phyloP scores from a whole-genome alignment of 441 rosid species.

The Populus trichocarpa region DNA sequence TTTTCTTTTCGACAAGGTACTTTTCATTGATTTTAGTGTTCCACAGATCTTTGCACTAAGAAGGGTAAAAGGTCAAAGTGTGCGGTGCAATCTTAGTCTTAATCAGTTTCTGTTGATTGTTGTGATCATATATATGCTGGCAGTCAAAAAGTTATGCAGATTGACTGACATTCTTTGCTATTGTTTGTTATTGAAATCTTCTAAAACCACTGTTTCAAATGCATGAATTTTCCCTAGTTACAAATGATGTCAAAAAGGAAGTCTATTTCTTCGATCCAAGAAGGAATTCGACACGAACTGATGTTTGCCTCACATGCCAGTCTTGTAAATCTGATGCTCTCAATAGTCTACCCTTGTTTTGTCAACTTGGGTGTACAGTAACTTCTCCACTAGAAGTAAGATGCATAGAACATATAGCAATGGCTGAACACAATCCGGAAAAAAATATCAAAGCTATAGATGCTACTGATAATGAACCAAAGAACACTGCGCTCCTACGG shows the following conservation, averaged over 20 bases:
- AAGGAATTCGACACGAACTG: background rate
- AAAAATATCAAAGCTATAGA: background rate
- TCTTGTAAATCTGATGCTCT: background rate
- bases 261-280: background rate
- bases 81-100: background rate
- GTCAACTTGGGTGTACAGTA: background rate
- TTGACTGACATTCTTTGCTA: background rate
- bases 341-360: background rate
- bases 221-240: background rate
- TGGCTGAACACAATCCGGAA: background rate
- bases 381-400: background rate
- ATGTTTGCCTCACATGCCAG: background rate
- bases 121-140: background rate
- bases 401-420: background rate
- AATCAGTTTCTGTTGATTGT: background rate
- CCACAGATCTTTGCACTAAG: background rate
- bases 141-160: background rate
- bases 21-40: background rate
- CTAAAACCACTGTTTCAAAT: background rate
- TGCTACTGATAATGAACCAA: background rate
- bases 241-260: background rate
- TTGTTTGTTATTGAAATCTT: background rate
- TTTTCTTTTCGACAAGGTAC: background rate
- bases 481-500: background rate
- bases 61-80: background rate